These are phyloP conservation scores for Agaricus subrufescens DNA, from an alignment of 768 basidiomycete genomes.

Conservation along the genomic window DNA sequence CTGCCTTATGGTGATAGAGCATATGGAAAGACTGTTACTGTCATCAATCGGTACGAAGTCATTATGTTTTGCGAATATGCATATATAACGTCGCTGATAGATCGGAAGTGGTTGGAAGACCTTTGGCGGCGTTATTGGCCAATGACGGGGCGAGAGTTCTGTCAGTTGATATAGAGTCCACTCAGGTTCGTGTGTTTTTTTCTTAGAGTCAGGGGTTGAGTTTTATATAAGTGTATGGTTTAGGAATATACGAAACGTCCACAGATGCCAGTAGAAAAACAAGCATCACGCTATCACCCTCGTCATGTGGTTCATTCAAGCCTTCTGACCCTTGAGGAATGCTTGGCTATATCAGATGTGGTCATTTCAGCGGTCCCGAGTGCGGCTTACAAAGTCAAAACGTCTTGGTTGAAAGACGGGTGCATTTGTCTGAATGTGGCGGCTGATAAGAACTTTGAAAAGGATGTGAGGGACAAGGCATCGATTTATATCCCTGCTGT, in stretches of 20 bases:
- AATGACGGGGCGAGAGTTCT: conserved; percentile 97
- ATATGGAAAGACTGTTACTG: conserved; percentile 87
- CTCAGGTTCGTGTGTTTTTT: conserved; percentile 49
- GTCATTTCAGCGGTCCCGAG: conserved; percentile 93
- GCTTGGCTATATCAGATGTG: conserved; percentile 83
- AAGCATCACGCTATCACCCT: conserved; percentile 65
- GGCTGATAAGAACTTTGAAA: conserved; percentile 95
- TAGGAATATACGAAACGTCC: conserved; percentile 94
- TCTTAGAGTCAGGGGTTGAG: background rate
- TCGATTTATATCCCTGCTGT: conserved; percentile 93
- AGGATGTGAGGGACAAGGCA: conserved; percentile 89
- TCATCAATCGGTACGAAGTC: conserved; percentile 76
- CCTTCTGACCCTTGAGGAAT: conserved; percentile 67
- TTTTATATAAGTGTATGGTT: background rate
- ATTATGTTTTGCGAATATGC: background rate
- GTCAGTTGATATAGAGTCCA: conserved; percentile 92
- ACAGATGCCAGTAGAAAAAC: conserved; percentile 23
- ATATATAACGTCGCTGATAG: conserved; percentile 29
- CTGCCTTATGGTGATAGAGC: conserved; percentile 93
- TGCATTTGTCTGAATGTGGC: conserved; percentile 92
- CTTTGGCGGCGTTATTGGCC: conserved; percentile 89
- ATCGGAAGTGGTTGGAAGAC: conserved; percentile 95
- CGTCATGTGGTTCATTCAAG: conserved; percentile 77
- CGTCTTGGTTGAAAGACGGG: conserved; percentile 87
- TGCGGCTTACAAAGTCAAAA: conserved; percentile 82